Evolutionary conservation across 306 rosid genomes (phyloP).

Genomic region (Gleditsia sinensis): DNA sequence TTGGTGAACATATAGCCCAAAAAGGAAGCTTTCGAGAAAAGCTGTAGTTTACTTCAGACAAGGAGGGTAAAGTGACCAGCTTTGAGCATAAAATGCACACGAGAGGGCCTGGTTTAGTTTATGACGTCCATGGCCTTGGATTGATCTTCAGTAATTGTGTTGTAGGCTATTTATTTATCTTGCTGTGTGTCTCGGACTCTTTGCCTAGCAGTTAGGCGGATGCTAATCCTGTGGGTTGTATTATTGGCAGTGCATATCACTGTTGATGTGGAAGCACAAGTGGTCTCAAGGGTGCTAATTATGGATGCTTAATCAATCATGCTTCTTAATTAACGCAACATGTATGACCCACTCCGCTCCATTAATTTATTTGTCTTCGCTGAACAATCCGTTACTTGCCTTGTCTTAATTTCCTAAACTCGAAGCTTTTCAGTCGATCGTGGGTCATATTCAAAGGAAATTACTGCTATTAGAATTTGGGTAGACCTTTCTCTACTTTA

Average conservation of each 20-base stretch:
- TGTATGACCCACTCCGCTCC: slow-evolving; percentile 37
- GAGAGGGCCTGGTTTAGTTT: slow-evolving; percentile 47
- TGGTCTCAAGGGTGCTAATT: slow-evolving; percentile 36
- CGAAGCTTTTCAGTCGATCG: background rate
- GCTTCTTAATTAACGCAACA: slow-evolving; percentile 46
- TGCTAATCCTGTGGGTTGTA: slow-evolving; percentile 32
- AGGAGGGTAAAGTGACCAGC: slow-evolving; percentile 25
- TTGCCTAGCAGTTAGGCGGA: slow-evolving; percentile 31
- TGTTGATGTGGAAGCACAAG: slow-evolving; percentile 4
- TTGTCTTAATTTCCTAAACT: background rate
- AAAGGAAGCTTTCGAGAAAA: slow-evolving; percentile 40
- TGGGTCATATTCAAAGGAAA: background rate
- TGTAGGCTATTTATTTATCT: slow-evolving; percentile 39
- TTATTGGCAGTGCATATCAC: slow-evolving; percentile 7
- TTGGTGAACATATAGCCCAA: slow-evolving; percentile 44
- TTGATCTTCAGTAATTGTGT: slow-evolving; percentile 38
- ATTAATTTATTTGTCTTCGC: slow-evolving; percentile 40
- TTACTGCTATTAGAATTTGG: background rate
- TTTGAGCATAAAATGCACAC: slow-evolving; percentile 16
- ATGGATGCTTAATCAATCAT: slow-evolving; percentile 46
- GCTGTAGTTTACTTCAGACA: slow-evolving; percentile 31
- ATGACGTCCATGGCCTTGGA: slow-evolving; percentile 36
- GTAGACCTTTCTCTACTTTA: background rate
- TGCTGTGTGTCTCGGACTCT: slow-evolving; percentile 26
- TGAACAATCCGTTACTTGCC: slow-evolving; percentile 38